phyloP scores from a whole-genome alignment of 2,329 filamentous ascomycete genomes.

The Aspergillus sclerotialis region DNA sequence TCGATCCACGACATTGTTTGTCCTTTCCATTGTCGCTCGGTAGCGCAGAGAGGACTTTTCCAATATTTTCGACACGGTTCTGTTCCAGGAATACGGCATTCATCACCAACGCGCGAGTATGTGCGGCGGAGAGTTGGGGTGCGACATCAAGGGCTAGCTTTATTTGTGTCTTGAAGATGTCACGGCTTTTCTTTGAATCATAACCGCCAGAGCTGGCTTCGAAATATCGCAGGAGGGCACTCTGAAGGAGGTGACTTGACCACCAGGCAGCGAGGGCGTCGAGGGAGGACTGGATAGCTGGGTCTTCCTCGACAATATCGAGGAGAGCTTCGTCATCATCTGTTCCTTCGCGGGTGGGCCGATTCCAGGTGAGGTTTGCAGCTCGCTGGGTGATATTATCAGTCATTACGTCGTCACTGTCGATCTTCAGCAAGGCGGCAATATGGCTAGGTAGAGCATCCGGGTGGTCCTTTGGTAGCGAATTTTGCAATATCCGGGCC shows the following conservation, averaged over 20 bases:
- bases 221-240: constrained; percentile 59
- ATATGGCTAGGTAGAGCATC: constrained; percentile 72
- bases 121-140: constrained; percentile 68
- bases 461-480: constrained; percentile 45
- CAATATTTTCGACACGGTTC: constrained; percentile 45
- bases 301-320: constrained; percentile 78
- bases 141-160: constrained; percentile 65
- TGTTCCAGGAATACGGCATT: constrained; percentile 52
- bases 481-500: constrained; percentile 56
- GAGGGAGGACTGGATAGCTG: constrained; percentile 74
- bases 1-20: constrained; percentile 25
- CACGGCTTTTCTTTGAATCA: constrained; percentile 33
- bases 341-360: constrained; percentile 62
- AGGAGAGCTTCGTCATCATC: constrained; percentile 62
- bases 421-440: constrained; percentile 64
- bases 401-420: constrained; percentile 75
- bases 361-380: constrained; percentile 85
- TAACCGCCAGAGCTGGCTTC: constrained; percentile 45
- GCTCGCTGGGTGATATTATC: constrained; percentile 73
- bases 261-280: constrained; percentile 91
- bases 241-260: constrained; percentile 67
- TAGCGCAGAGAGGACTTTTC: constrained; percentile 47
- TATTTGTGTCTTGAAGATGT: constrained; percentile 48
- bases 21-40: constrained; percentile 32
- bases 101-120: constrained; percentile 51